Base-by-base conservation (phyloP, 345 rosid species). In the Atalantia buxifolia region DNA sequence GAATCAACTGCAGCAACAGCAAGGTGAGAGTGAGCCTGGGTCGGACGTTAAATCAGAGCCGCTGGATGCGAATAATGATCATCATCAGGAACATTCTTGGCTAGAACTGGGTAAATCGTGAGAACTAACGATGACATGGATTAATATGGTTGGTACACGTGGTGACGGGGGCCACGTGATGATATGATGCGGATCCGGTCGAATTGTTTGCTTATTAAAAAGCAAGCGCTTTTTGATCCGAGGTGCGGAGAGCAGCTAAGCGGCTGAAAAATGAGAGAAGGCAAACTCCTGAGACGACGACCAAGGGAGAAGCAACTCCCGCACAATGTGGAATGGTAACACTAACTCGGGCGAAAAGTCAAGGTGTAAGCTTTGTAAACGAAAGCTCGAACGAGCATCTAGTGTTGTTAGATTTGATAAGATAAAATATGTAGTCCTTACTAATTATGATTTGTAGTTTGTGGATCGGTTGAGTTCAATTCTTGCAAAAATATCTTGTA, bases 31-130 rank as follows among this genome's bases (percentile, higher is more conserved):
- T 25, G 85, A 79, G 42, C 53, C 69, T 5, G 82, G 81, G 13
- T 84, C 83, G 1, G 90, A 88, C 67, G 82, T 87, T 18, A 95
- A 92, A 85, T 61, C 80, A 30, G 97, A 92, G 86, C 90, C 93
- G 81, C 81, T 85, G 75, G 92, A 93, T 80, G 92, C 83, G 40
- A 85, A 63, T 18, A 77, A 69, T 4, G 84, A 77, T 38, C 66
- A 87, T 71, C 78, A 82, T 71, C 77, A 84, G 63, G 87, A 88
- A 7, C 77, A 81, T 13, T 12, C 88, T 45, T 89, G 94, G 97
- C 86, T 91, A 6, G 97, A 94, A 70, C 94, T 89, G 1, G 89
- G 91, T 40, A 89, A 89, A 69, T 87, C 80, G 84, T 63, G 45
- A 61, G 9, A 38, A 30, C 0, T 13, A 2, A 16, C 1, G 25